These are phyloP conservation scores for Auricularia sp. DNA, from an alignment of 768 basidiomycete species.

Conservation along the genomic window DNA sequence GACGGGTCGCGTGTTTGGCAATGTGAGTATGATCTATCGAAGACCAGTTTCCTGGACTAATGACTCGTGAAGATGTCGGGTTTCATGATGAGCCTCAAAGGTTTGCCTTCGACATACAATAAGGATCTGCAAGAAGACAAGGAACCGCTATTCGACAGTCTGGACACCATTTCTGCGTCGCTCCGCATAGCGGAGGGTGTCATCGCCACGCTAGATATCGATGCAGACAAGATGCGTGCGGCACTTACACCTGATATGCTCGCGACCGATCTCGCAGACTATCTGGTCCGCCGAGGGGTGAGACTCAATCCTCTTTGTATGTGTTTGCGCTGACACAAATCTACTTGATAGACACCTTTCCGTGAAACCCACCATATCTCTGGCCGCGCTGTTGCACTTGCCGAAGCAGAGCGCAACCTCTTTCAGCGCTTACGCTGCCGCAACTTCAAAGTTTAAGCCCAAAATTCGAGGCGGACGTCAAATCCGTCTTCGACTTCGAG, in stretches of 20 bases:
- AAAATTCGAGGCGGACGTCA: slow-evolving; percentile 75
- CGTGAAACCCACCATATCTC: slow-evolving; percentile 98
- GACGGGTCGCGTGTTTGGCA: slow-evolving; percentile 87
- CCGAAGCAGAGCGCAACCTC: slow-evolving; percentile 69
- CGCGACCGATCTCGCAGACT: slow-evolving; percentile 97
- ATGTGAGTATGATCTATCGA: slow-evolving; percentile 37
- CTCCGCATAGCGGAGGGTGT: slow-evolving; percentile 93
- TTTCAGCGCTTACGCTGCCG: slow-evolving; percentile 67
- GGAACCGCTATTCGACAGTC: slow-evolving; percentile 90
- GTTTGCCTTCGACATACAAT: slow-evolving; percentile 96
- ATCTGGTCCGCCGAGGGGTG: slow-evolving; percentile 96
- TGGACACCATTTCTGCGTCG: slow-evolving; percentile 81
- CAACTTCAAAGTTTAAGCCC: slow-evolving; percentile 70
- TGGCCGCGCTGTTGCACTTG: slow-evolving; percentile 89
- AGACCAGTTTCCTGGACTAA: slow-evolving; percentile 4
- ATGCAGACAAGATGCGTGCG: slow-evolving; percentile 79
- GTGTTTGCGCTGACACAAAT: slow-evolving; percentile 1
- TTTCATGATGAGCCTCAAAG: slow-evolving; percentile 95
- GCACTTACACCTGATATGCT: slow-evolving; percentile 96
- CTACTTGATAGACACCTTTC: slow-evolving; percentile 71
- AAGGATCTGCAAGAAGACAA: slow-evolving; percentile 99
- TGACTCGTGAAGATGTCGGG: slow-evolving; percentile 70
- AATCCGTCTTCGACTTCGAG: slow-evolving; percentile 87
- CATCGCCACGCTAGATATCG: slow-evolving; percentile 75
- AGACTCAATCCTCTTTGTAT: slow-evolving; percentile 22